Percentiles rank a stretch among this genome's conserved stretches.
These are phyloP conservation scores for Phlyctochytrium arcticum DNA, from an alignment of 192 early-diverging fungal genomes.

Conservation along the genomic window DNA sequence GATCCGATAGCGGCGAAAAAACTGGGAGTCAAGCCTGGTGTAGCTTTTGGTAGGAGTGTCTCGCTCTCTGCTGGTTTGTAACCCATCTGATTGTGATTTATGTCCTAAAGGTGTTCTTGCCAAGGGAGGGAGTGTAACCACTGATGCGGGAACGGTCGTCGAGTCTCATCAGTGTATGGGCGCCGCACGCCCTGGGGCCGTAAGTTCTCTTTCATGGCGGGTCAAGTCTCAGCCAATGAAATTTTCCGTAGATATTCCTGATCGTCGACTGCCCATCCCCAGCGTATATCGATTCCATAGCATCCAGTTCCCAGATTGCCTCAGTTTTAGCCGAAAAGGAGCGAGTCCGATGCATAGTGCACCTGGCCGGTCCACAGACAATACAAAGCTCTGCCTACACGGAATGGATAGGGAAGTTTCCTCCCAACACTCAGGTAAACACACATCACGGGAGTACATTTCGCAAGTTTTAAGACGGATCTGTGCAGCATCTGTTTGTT, in stretches of 20 bases:
- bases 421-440: constrained; percentile 53
- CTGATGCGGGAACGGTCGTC: constrained; percentile 63
- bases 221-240: neutral
- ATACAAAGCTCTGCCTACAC: constrained; percentile 60
- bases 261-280: constrained; percentile 36
- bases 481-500: constrained; percentile 67
- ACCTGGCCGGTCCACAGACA: constrained; percentile 64
- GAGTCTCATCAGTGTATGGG: constrained; percentile 67
- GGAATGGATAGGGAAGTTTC: constrained; percentile 73
- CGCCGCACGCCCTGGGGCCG: constrained; percentile 53
- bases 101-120: constrained; percentile 49
- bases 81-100: constrained; percentile 42
- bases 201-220: constrained; percentile 16
- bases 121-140: constrained; percentile 56
- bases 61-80: constrained; percentile 33
- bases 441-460: neutral
- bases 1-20: constrained; percentile 58
- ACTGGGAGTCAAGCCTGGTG: constrained; percentile 70
- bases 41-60: constrained; percentile 42
- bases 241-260: constrained; percentile 21
- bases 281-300: constrained; percentile 23
- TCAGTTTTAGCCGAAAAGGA: neutral
- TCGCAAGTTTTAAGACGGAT: neutral
- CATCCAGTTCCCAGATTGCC: neutral
- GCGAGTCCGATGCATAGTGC: constrained; percentile 59